Percentiles rank a stretch among this genome's conserved stretches.
phyloP scores from a whole-genome alignment of 805 yeast genomes.

The Myxozyma lipomycoides region DNA sequence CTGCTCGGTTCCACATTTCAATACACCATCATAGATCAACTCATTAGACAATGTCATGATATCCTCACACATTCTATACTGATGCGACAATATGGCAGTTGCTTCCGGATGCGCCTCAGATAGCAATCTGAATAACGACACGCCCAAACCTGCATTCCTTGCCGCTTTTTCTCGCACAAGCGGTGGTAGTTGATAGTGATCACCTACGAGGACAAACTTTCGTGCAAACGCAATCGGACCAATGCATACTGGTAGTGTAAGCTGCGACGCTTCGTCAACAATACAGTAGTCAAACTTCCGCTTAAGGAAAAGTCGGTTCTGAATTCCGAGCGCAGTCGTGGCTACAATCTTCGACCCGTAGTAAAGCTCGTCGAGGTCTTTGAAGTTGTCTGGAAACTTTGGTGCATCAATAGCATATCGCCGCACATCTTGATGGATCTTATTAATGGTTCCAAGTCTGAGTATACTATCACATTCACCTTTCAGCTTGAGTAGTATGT shows the following conservation, averaged over 20 bases:
- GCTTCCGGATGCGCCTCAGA: slow-evolving; percentile 69
- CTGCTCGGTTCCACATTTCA: slow-evolving; percentile 65
- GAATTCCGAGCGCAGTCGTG: slow-evolving; percentile 75
- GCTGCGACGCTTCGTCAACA: slow-evolving; percentile 94
- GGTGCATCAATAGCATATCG: slow-evolving; percentile 37
- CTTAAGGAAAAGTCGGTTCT: slow-evolving; percentile 48
- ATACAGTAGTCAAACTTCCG: slow-evolving; percentile 84
- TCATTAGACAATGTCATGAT: slow-evolving; percentile 79
- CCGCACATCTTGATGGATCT: slow-evolving; percentile 60
- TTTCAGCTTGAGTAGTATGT: slow-evolving; percentile 70
- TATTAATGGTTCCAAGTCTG: slow-evolving; percentile 59
- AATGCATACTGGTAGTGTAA: slow-evolving; percentile 81
- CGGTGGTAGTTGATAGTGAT: slow-evolving; percentile 91
- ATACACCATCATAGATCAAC: slow-evolving; percentile 67
- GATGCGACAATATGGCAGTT: slow-evolving; percentile 72
- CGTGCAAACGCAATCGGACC: slow-evolving; percentile 81
- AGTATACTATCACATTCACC: slow-evolving; percentile 49
- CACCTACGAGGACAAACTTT: slow-evolving; percentile 90
- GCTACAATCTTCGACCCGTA: slow-evolving; percentile 73
- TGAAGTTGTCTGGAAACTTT: slow-evolving; percentile 26
- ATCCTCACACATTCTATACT: slow-evolving; percentile 89
- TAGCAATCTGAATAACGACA: slow-evolving; percentile 69
- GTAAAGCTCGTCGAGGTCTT: slow-evolving; percentile 48
- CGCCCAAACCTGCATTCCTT: slow-evolving; percentile 57
- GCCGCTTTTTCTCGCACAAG: slow-evolving; percentile 70